Evolutionary conservation across 179 eudicot genomes (phyloP).

Genomic region (Pouteria campechiana): DNA sequence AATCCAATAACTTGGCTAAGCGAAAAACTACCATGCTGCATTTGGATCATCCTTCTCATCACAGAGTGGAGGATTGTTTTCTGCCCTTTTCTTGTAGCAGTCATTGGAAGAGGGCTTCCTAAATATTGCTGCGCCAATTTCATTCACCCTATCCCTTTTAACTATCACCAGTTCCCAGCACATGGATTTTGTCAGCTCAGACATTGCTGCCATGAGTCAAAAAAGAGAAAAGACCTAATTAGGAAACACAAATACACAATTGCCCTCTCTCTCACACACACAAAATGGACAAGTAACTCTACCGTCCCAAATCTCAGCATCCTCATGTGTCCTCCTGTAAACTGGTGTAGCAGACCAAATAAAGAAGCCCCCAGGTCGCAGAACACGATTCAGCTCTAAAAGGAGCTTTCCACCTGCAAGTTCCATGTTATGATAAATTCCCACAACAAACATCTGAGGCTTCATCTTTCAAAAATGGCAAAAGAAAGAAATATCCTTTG

Average conservation of each 20-base stretch:
- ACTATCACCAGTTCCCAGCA: slow-evolving; percentile 79
- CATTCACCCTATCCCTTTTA: slow-evolving; percentile 60
- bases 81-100: slow-evolving; percentile 63
- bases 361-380: slow-evolving; percentile 89
- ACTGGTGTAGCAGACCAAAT: slow-evolving; percentile 96
- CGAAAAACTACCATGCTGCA: slow-evolving; percentile 66
- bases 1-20: neutral
- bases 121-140: slow-evolving; percentile 65
- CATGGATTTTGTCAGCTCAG: slow-evolving; percentile 58
- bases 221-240: slow-evolving; percentile 1
- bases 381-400: slow-evolving; percentile 75
- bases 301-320: slow-evolving; percentile 81
- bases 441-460: neutral
- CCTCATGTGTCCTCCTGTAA: slow-evolving; percentile 52
- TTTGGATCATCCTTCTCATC: slow-evolving; percentile 69
- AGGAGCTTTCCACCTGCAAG: slow-evolving; percentile 78
- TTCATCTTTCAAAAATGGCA: neutral
- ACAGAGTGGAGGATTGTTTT: slow-evolving; percentile 68
- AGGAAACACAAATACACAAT: slow-evolving; percentile 4
- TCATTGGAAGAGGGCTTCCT: slow-evolving; percentile 66
- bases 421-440: neutral
- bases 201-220: slow-evolving; percentile 55
- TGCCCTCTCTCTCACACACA: no score
- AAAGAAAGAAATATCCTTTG: neutral
- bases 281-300: no score